Percentiles rank a stretch among this genome's conserved stretches.
These are phyloP conservation scores for Gossypium schwendimanii DNA, from an alignment of 441 rosid genomes.

Conservation along the genomic window DNA sequence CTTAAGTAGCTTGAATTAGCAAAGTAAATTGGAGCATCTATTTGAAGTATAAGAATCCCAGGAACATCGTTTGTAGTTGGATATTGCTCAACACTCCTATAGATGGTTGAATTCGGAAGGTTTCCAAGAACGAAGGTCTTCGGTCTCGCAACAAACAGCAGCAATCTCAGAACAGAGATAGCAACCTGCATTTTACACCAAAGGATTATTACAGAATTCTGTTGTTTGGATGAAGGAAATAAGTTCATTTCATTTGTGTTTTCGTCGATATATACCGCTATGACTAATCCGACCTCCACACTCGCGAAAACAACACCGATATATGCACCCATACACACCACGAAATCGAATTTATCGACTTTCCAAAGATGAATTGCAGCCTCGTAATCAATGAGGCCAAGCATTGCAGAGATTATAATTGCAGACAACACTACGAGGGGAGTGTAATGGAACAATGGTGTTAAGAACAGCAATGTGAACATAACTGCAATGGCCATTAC, in stretches of 20 bases:
- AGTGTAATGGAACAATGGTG: slow-evolving; percentile 82
- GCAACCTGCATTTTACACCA: slow-evolving; percentile 51
- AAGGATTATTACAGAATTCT: not conserved
- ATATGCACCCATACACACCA: slow-evolving; percentile 71
- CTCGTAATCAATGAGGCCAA: slow-evolving; percentile 85
- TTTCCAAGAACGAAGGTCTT: slow-evolving; percentile 65
- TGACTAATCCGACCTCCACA: slow-evolving; percentile 62
- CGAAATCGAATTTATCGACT: slow-evolving; percentile 84
- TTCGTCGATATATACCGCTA: slow-evolving; percentile 39
- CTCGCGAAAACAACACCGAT: slow-evolving; percentile 75
- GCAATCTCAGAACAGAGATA: slow-evolving; percentile 59
- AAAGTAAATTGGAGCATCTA: slow-evolving; percentile 90
- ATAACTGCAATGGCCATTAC: slow-evolving; percentile 82
- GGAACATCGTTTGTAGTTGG: slow-evolving; percentile 50
- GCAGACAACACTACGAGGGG: slow-evolving; percentile 86
- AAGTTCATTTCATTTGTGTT: not conserved
- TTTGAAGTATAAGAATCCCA: slow-evolving; percentile 71
- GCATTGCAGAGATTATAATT: slow-evolving; percentile 83
- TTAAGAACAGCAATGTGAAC: slow-evolving; percentile 70
- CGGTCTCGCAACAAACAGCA: slow-evolving; percentile 86
- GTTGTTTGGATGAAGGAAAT: not conserved
- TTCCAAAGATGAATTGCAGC: slow-evolving; percentile 74
- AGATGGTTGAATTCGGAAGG: slow-evolving; percentile 64
- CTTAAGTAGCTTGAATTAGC: slow-evolving; percentile 81
- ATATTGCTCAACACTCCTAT: slow-evolving; percentile 79